Base-by-base conservation (phyloP, 257 asterid species). In the Handroanthus guayacan region DNA sequence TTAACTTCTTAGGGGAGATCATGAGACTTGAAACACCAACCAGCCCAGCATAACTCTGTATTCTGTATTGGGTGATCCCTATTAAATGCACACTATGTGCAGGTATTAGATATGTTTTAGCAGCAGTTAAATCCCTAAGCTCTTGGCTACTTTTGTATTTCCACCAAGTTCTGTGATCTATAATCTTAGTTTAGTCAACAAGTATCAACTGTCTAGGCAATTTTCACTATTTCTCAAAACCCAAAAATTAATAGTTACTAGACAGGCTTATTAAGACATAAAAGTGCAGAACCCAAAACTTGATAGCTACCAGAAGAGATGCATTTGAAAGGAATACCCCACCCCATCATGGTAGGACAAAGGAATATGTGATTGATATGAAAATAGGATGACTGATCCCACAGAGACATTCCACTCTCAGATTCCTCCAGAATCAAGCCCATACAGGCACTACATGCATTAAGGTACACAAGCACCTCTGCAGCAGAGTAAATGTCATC, bases 21-120 rank as follows among this genome's bases (percentile, higher is more conserved):
- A 76, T 61, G 54, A 14, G 54, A 79, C 57, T 55, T 77, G 14
- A 74, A 68, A 68, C 7, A 80, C 39, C 51, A 62, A 34, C 65
- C 48, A 75, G 73, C 56, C 8, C 4, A 41, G 37, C 20, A 38
- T 72, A 52, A 51, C 38, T 72, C 57, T 60, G 31, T n/a, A 66
- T 61, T 71, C n/a, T 60, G 62, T 71, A 62, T 43, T 4, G 52
- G 7, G 45, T 44, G 54, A 82, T 39, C 74, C 56, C 54, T 44
- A 39, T 34, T 62, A 54, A 50, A 75, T 41, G 37, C 39, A 8
- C 54, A 71, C 50, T 37, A 12, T 54, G 50, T 67, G 57, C 69
- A 76, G 67, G 55, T 69, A 41, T 38, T 39, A 36, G 38, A 61
- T 45, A 68, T 45, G 56, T 67, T 58, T 66, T 12, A 18, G 55